A percentile compares a stretch with the other conserved stretches of the same genome.
phyloP scores from a whole-genome alignment of 1,139 yeast species.

The Yamadazyma diospyri region DNA sequence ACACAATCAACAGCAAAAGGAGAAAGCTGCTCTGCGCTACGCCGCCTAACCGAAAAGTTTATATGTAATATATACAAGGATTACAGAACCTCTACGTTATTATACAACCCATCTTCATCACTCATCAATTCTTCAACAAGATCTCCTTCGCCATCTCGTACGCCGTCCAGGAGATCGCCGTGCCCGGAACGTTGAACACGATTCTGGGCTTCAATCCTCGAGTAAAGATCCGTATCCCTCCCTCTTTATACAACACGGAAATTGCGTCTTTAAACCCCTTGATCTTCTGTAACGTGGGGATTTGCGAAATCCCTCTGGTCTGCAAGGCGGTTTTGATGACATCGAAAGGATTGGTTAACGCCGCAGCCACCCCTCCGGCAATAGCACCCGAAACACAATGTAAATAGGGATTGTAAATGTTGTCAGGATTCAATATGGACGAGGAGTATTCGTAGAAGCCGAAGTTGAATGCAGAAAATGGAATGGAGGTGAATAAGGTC shows the following conservation, averaged over 20 bases:
- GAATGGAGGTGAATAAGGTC: slow-evolving; percentile 87
- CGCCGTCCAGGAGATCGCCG: slow-evolving; percentile 98
- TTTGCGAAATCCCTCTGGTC: slow-evolving; percentile 58
- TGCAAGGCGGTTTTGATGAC: slow-evolving; percentile 91
- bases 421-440: slow-evolving; percentile 71
- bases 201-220: slow-evolving; percentile 91
- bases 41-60: neutral
- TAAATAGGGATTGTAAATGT: slow-evolving; percentile 79
- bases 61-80: slow-evolving; percentile 4
- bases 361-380: slow-evolving; percentile 97
- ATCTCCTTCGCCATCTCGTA: slow-evolving; percentile 95
- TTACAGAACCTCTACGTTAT: slow-evolving; percentile 1
- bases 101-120: slow-evolving; percentile 1
- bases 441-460: slow-evolving; percentile 88
- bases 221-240: slow-evolving; percentile 69
- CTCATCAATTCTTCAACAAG: slow-evolving; percentile 22
- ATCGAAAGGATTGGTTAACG: slow-evolving; percentile 92
- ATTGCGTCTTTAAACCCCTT: slow-evolving; percentile 75
- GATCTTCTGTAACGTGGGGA: slow-evolving; percentile 52
- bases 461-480: slow-evolving; percentile 93
- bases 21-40: too few species aligned
- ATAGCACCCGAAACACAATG: slow-evolving; percentile 95
- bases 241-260: slow-evolving; percentile 56
- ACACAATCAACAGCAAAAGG: too few species aligned
- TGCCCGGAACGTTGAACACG: slow-evolving; percentile 90